Conservation (phyloP, 768 basidiomycete genomes). For the Collybia sordida region DNA sequence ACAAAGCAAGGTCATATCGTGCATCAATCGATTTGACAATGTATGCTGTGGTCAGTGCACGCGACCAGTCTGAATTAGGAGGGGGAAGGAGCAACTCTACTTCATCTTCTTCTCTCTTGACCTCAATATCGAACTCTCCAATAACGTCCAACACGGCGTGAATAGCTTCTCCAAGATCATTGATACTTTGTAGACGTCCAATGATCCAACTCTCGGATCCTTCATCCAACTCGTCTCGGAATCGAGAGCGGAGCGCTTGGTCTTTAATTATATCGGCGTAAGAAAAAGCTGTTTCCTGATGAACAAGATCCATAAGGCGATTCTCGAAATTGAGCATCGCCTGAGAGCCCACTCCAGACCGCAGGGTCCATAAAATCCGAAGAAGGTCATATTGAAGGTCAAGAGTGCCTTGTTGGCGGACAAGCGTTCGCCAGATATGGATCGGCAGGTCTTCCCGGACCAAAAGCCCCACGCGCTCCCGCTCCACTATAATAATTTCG, state of each 20-base stretch:
- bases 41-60: conserved; percentile 63
- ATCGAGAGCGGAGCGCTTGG: conserved; percentile 51
- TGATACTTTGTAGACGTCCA: conserved; percentile 55
- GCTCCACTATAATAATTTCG: conserved; percentile 65
- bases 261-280: conserved; percentile 75
- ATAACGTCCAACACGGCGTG: conserved; percentile 66
- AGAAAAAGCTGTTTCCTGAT: conserved; percentile 78
- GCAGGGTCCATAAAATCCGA: conserved; percentile 62
- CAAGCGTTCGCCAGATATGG: conserved; percentile 50
- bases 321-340: conserved; percentile 57
- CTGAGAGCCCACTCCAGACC: conserved; percentile 57
- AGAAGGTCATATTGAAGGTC: conserved; percentile 59
- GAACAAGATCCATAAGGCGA: conserved; percentile 60
- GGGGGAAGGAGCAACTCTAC: conserved; percentile 53
- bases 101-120: conserved; percentile 79
- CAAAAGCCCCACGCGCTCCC: conserved; percentile 71
- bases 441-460: conserved; percentile 70
- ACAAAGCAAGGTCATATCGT: conserved; percentile 72
- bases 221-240: conserved; percentile 59
- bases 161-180: conserved; percentile 55
- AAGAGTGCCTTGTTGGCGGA: conserved; percentile 35
- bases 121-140: conserved; percentile 65
- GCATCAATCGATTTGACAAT: conserved; percentile 61
- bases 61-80: conserved; percentile 60
- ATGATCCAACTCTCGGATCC: conserved; percentile 60